A percentile compares a stretch with the other conserved stretches of the same genome.
These are phyloP conservation scores for Chrysoporthe cubensis DNA, from an alignment of 2,329 filamentous ascomycete species.

Conservation along the genomic window DNA sequence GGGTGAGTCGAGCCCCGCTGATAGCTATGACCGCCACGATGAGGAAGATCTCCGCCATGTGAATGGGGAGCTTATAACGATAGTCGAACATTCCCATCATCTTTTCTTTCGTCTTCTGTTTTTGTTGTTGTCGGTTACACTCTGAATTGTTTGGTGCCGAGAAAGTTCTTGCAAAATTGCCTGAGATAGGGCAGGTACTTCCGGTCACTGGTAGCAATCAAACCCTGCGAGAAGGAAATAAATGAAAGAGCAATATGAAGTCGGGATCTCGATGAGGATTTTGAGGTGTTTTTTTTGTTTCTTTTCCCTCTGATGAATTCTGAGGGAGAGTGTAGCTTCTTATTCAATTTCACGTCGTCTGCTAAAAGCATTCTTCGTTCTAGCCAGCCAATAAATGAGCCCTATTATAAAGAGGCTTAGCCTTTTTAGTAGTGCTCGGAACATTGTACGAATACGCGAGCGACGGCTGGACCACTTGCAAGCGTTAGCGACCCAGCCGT, in stretches of 20 bases:
- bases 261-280: background rate
- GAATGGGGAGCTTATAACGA: constrained; percentile 25
- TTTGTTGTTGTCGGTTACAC: background rate
- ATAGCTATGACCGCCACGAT: constrained; percentile 24
- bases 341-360: background rate
- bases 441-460: constrained; percentile 2
- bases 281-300: background rate
- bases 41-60: constrained; percentile 20
- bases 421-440: background rate
- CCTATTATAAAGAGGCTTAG: background rate
- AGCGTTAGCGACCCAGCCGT: background rate
- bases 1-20: constrained; percentile 18
- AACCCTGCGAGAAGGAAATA: background rate
- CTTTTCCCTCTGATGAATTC: background rate
- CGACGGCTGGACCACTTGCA: background rate
- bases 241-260: background rate
- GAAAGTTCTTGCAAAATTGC: background rate
- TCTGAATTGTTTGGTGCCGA: background rate
- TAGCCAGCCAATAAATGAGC: background rate
- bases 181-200: background rate
- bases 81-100: constrained; percentile 13
- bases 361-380: background rate
- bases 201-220: background rate
- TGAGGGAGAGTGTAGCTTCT: background rate
- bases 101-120: background rate